Evolutionary conservation across 495 filamentous ascomycete species (phyloP), one percentile per base, ranked within the genome.

Genomic region (Penicillium ucsense): DNA sequence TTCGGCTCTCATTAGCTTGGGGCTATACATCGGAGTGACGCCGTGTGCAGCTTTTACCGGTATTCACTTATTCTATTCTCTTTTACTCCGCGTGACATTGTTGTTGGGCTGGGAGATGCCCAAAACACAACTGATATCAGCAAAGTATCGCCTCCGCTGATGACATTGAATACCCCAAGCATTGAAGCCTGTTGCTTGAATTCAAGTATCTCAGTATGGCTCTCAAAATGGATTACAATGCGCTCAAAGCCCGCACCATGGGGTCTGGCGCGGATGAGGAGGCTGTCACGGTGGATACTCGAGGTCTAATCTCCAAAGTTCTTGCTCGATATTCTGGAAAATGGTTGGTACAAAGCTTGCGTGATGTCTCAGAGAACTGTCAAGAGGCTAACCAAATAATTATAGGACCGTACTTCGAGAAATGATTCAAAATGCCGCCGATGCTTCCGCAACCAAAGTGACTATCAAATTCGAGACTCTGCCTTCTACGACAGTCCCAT

Each of bases 211-310:
- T 20, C 20, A 20, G 20, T 20, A 72, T 94, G 78, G 68, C 74
- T 35, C 51, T 65, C 36, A 66, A 66, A 5, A 76, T 90, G 59
- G 88, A 94, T 64, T 94, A 86, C 60, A 83, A 83, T 57, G 81
- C 82, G 52, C 75, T 98, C 40, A 83, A 86, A 51, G 87, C 89
- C 45, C 86, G 85, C 60, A 90, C 92, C 10, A 76, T 98, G 74
- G 81, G 77, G 38, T 83, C 88, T 38, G 85, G 88, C 31, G 83
- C 85, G 41, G 88, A 92, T 49, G 92, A 96, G 57, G 90, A 95
- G 62, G 94, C 92, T n/a, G 94, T 99, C 34, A 99, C 94, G 0
- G 94, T 97, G 46, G 95, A 99, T 60, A 99, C 92, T 28, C 74
- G 94, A 55, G 94, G 90, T 31, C 71, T 99, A 54, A 96, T 99